Evolutionary conservation across 306 rosid species (phyloP), one percentile per base, ranked within the genome.

Genomic region (Potentilla sterilis): DNA sequence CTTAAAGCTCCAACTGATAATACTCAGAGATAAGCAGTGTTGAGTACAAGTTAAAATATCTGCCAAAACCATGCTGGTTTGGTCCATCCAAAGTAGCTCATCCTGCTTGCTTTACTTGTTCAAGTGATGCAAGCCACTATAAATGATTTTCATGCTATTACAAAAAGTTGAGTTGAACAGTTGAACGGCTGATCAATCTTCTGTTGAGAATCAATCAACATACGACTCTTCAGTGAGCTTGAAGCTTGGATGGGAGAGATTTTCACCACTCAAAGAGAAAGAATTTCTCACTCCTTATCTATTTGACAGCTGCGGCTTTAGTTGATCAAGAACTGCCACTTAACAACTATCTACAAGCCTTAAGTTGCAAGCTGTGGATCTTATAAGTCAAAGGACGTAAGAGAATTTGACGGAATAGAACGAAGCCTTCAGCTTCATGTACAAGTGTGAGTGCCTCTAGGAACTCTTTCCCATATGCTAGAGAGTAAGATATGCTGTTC

Each of bases 131-230:
- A 55, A 73, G 18, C 42, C 14, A 13, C 19, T 16, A 11, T 3
- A n/a, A 13, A 38, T 38, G 65, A 54, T 40, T 54, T 49, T 22
- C 63, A 1, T 22, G 21, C 66, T 57, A 57, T 14, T 15, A 22
- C 0, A 2, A 65, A 40, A 65, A 34, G 15, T 18, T 64, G 14
- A 24, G 51, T 22, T 8, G 35, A 4, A 38, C 32, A 24, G 37
- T 18, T 41, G 41, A 41, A 38, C 35, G 19, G 52, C 22, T 21
- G 24, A 22, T 28, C 10, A 1, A n/a, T 15, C 18, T 32, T 57
- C 22, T 57, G 54, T 57, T 72, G 38, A 54, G 34, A 15, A 72
- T 72, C 49, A 15, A 72, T 72, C 49, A 62, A 62, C n/a, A 62
- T 34, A 28, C 18, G 15, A 6, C 40, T 28, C 67, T 32, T 61